Conservation (phyloP, 345 rosid species). For the Citrus glauca region DNA sequence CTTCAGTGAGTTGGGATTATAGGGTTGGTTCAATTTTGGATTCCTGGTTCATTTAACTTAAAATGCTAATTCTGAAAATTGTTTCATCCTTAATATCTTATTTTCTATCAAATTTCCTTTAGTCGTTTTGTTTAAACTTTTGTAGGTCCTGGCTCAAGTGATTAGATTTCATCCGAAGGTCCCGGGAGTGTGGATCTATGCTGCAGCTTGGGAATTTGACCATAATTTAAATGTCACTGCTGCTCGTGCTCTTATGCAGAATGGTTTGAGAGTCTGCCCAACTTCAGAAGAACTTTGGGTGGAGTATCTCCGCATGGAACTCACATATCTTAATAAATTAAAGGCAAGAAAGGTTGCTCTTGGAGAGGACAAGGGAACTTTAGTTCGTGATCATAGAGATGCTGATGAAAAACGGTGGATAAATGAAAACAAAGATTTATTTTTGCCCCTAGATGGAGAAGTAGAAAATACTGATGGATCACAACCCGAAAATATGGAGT, state of each 20-base stretch:
- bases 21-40: neutral
- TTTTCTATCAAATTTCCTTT: neutral
- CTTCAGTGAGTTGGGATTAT: neutral
- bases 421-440: constrained; percentile 61
- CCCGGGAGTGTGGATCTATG: constrained; percentile 89
- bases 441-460: constrained; percentile 62
- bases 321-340: constrained; percentile 78
- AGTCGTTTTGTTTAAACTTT: neutral
- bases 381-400: constrained; percentile 35
- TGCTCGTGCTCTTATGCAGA: constrained; percentile 91
- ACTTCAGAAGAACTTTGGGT: constrained; percentile 85
- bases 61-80: neutral
- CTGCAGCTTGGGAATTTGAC: constrained; percentile 97
- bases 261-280: constrained; percentile 77
- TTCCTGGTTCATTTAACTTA: neutral
- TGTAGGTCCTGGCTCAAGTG: constrained; percentile 76
- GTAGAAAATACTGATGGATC: constrained; percentile 27
- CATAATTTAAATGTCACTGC: constrained; percentile 69
- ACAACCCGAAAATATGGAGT: constrained; percentile 35
- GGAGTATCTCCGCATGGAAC: constrained; percentile 91
- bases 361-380: constrained; percentile 67
- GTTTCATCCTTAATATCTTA: neutral
- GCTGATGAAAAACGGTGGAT: constrained; percentile 53
- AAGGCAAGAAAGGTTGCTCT: constrained; percentile 79
- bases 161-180: constrained; percentile 83